Base-by-base conservation (phyloP, 2,329 filamentous ascomycete genomes). In the Pseudogymnoascus sp. region DNA sequence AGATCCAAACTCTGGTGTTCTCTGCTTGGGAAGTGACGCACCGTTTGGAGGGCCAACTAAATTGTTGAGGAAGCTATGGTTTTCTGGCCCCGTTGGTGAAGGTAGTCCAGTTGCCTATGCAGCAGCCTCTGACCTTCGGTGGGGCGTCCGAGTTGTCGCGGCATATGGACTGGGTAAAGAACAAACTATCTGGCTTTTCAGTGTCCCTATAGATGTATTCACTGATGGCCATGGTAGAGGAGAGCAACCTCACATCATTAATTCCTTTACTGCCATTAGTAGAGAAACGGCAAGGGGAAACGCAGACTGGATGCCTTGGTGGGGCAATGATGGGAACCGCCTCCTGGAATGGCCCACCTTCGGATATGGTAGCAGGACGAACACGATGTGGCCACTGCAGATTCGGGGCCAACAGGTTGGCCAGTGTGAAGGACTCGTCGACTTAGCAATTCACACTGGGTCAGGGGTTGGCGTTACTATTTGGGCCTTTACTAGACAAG, bases 21-120 rank as follows among this genome's bases (percentile, higher is more conserved):
- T 90, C 6, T 86, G 81, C 66, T 75, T 90, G 14, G 86, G 87
- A 3, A 84, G 79, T 54, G 84, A 89, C 75, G 81, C 83, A 0
- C 83, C 85, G 1, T 75, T 84, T 31, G 72, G 71, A 19, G 83
- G 84, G 48, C 81, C 79, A 63, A 84, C 78, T 0, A 85, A 83
- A 67, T 74, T 89, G 13, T 76, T 84, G 5, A 79, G 83, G 23
- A 87, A 87, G 65, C 79, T 88, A 10, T 78, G 82, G 67, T 84
- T 88, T 31, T 61, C 68, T 62, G 69, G 70, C 13, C 68, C 73
- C 64, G n/a, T 71, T 71, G 62, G 62, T 61, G 8, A 70, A 65
- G 63, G 75, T 54, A 67, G 77, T 62, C 84, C 85, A 1, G 76
- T 79, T 5, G 70, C 82, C 1, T 90, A 88, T 71, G 77, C 80